These are phyloP conservation scores for Entophlyctis helioformis DNA, from an alignment of 192 early-diverging fungal species.

Conservation along the genomic window DNA sequence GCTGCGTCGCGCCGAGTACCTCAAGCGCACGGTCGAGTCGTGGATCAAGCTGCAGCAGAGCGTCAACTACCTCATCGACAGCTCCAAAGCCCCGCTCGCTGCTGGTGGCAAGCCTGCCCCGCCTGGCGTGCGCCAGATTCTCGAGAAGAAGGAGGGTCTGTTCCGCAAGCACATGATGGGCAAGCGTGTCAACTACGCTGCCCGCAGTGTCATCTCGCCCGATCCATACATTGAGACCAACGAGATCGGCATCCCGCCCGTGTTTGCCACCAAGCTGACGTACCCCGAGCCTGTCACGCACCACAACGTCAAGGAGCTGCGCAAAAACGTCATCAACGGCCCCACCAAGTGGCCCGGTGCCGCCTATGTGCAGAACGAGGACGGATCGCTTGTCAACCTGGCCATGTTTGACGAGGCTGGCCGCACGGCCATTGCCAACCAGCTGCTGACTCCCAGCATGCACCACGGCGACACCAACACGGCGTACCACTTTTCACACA, in stretches of 20 bases:
- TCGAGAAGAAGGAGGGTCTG: constrained; percentile 99
- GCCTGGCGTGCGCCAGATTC: constrained; percentile 86
- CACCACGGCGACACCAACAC: constrained; percentile 11
- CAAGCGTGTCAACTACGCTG: constrained; percentile 98
- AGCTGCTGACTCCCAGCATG: constrained; percentile 44
- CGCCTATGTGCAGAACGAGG: constrained; percentile 86
- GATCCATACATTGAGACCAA: constrained; percentile 96
- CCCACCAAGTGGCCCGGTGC: constrained; percentile 95
- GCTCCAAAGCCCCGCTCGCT: constrained; percentile 66
- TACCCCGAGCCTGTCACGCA: constrained; percentile 96
- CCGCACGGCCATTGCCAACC: constrained; percentile 89
- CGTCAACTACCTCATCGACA: constrained; percentile 92
- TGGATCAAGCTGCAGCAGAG: constrained; percentile 78
- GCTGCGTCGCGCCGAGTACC: constrained; percentile 8
- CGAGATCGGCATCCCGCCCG: constrained; percentile 93
- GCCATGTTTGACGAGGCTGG: constrained; percentile 71
- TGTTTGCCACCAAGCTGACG: constrained; percentile 89
- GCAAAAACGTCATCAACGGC: constrained; percentile 88
- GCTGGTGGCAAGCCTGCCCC: constrained; percentile 54
- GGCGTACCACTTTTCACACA: constrained; percentile 34
- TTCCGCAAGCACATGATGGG: constrained; percentile 99
- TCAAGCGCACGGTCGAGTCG: constrained; percentile 28
- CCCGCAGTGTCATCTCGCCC: constrained; percentile 93
- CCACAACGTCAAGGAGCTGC: constrained; percentile 87
- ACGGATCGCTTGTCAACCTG: constrained; percentile 77